These are phyloP conservation scores for Rhododendron williamsianum DNA, from an alignment of 148 eudicot genomes.

Conservation along the genomic window DNA sequence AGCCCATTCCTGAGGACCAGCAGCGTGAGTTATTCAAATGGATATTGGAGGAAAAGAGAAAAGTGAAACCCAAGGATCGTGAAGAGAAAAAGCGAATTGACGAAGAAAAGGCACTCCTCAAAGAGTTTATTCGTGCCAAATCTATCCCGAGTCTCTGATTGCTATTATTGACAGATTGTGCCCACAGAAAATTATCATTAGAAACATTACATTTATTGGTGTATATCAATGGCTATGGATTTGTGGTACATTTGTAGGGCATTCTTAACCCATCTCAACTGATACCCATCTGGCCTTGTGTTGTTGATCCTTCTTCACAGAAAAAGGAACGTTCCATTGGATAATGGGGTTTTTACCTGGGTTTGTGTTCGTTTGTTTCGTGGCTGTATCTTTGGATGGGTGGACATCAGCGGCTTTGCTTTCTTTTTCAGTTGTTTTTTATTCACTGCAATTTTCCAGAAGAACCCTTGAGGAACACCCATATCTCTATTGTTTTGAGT, in stretches of 20 bases:
- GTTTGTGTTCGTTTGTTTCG: background rate
- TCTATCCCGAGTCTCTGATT: conserved; percentile 34
- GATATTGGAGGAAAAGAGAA: conserved; percentile 70
- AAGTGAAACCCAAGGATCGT: conserved; percentile 37
- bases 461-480: background rate
- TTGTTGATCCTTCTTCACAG: background rate
- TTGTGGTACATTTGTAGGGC: background rate
- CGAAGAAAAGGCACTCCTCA: conserved; percentile 63
- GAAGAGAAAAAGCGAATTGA: conserved; percentile 54
- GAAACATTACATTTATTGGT: background rate
- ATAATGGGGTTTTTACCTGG: background rate
- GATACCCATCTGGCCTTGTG: background rate
- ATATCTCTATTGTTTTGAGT: background rate
- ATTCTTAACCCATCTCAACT: background rate
- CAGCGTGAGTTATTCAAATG: conserved; percentile 69
- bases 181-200: background rate
- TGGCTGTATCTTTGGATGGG: background rate
- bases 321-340: background rate
- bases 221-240: background rate
- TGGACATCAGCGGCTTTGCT: background rate
- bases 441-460: background rate
- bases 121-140: conserved; percentile 48
- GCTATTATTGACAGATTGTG: background rate
- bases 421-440: background rate
- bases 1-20: conserved; percentile 55